Evolutionary conservation across 73 alveolate genomes (phyloP).

Genomic region (Tetrahymena malaccensis): DNA sequence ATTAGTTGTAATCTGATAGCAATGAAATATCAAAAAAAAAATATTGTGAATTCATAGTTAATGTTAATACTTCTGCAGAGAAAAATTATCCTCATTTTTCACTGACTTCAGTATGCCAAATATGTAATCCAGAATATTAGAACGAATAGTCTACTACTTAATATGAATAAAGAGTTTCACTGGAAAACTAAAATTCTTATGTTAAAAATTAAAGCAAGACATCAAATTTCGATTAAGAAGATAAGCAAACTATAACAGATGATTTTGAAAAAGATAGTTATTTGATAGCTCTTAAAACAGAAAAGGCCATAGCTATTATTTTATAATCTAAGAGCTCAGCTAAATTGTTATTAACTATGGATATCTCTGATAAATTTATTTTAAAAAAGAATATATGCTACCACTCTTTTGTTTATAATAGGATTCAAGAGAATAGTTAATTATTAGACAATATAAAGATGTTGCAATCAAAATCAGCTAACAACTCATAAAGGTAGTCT

Average conservation of each 20-base stretch:
- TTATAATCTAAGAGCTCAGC: neutral
- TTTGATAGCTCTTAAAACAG: neutral
- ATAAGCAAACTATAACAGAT: neutral
- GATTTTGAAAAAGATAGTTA: neutral
- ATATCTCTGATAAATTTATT: neutral
- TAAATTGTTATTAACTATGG: neutral
- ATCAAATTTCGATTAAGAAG: neutral
- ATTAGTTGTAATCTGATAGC: neutral
- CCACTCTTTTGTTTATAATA: neutral
- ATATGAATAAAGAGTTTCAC: neutral
- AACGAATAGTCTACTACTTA: neutral
- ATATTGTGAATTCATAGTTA: neutral
- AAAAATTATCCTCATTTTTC: neutral
- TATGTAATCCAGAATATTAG: neutral
- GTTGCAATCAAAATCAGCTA: neutral
- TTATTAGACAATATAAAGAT: neutral
- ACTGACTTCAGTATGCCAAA: neutral
- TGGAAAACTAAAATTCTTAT: neutral
- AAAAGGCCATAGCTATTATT: neutral
- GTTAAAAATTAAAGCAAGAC: neutral
- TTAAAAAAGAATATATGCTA: neutral
- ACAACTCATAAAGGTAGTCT: neutral
- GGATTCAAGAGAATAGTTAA: neutral
- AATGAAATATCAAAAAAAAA: neutral
- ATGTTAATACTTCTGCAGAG: neutral